Evolutionary conservation across 1,284 basidiomycete species (phyloP).

Genomic region (Irpex sp.): DNA sequence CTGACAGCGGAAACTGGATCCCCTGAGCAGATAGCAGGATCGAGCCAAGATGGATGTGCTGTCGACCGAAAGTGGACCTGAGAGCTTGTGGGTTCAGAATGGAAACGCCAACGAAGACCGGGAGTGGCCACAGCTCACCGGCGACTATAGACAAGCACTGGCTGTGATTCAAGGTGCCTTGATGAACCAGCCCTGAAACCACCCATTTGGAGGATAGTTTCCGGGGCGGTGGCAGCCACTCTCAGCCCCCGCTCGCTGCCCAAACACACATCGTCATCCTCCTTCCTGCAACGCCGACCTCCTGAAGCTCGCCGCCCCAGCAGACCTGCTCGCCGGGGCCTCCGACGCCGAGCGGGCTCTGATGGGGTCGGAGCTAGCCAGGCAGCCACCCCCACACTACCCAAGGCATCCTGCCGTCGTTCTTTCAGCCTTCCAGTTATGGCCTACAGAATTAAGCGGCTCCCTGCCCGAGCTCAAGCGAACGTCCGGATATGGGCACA

Average conservation of each 20-base stretch:
- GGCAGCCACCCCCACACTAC: neutral
- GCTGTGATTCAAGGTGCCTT: too few relatives aligned
- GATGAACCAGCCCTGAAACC: neutral
- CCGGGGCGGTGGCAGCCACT: constrained; percentile 4
- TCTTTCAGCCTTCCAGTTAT: constrained; percentile 16
- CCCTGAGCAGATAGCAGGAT: too few relatives aligned
- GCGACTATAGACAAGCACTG: neutral
- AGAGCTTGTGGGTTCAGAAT: constrained; percentile 1
- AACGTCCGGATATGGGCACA: constrained; percentile 12
- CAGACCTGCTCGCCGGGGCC: neutral
- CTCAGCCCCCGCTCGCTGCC: too few relatives aligned
- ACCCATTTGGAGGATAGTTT: constrained; percentile 10
- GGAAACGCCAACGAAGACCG: neutral
- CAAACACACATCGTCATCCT: neutral
- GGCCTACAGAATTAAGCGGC: constrained; percentile 1
- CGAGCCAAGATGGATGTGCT: too few relatives aligned
- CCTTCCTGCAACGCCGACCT: neutral
- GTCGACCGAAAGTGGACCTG: neutral
- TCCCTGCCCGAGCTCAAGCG: constrained; percentile 2
- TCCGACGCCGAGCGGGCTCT: neutral
- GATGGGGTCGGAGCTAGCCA: too few relatives aligned
- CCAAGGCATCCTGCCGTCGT: neutral
- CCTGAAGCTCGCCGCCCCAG: neutral
- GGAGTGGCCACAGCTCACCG: neutral
- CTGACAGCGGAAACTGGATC: neutral